These are phyloP conservation scores for Tuber magnatum DNA, from an alignment of 495 filamentous ascomycete species.

Conservation along the genomic window DNA sequence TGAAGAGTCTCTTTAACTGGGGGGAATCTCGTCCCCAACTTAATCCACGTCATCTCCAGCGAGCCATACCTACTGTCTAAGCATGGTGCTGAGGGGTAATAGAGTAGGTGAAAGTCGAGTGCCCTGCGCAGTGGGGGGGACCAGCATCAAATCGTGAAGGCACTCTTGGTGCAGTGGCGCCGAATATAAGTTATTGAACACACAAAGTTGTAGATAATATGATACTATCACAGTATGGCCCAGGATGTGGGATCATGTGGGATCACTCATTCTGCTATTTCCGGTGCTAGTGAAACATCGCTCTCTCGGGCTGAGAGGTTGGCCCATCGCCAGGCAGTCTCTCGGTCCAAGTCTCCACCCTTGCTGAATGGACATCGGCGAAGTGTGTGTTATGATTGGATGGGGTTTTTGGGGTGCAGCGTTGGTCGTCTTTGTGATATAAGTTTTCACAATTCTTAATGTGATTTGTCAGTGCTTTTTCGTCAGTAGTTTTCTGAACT, in stretches of 20 bases:
- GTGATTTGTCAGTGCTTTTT: not conserved
- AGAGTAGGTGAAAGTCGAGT: not conserved
- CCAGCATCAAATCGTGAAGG: not conserved
- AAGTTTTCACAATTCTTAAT: not conserved
- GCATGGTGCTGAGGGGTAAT: not conserved
- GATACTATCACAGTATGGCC: too few relatives aligned
- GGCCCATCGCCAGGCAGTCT: not conserved
- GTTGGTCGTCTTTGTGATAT: not conserved
- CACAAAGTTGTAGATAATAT: not conserved
- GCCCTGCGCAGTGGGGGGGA: not conserved
- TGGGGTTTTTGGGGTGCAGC: not conserved
- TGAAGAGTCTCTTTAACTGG: not conserved
- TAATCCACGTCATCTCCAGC: not conserved
- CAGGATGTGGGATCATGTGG: not conserved
- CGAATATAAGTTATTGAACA: too few relatives aligned
- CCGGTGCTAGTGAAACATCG: not conserved
- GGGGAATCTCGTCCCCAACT: not conserved
- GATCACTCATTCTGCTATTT: not conserved
- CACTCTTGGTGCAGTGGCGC: too few relatives aligned
- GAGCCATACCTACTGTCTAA: not conserved
- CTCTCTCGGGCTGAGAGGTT: not conserved
- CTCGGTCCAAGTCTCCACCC: not conserved
- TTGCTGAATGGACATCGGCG: not conserved
- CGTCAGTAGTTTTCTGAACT: not conserved
- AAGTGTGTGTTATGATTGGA: not conserved